Percentiles rank a stretch among this genome's conserved stretches.
Evolutionary conservation across 495 filamentous ascomycete species (phyloP).

Genomic region (Penicillium cataractarum): DNA sequence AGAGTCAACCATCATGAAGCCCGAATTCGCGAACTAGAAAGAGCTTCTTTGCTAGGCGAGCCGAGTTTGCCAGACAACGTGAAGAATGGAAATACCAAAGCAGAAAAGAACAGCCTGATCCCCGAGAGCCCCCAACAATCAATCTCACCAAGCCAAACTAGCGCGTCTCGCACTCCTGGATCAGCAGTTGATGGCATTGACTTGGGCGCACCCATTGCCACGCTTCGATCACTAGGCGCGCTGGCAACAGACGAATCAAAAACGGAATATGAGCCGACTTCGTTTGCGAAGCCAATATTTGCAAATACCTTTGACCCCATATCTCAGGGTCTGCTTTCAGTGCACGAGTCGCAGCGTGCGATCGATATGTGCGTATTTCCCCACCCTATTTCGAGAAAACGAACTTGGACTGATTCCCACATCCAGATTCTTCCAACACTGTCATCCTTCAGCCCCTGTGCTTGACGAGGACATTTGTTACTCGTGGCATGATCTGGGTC

Average conservation of each 20-base stretch:
- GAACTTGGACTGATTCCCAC: neutral
- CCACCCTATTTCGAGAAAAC: neutral
- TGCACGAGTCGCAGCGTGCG: conserved; percentile 13
- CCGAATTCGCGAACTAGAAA: conserved; percentile 21
- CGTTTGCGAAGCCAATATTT: neutral
- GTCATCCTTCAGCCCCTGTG: conserved; percentile 21
- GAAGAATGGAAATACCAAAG: neutral
- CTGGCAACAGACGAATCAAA: conserved; percentile 9
- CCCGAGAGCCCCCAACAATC: neutral
- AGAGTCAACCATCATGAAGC: conserved; percentile 27
- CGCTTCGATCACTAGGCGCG: conserved; percentile 19
- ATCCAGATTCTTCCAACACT: conserved; percentile 24
- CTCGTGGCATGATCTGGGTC: conserved; percentile 11
- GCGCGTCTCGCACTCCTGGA: conserved; percentile 4
- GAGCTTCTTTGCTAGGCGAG: neutral
- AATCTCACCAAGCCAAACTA: conserved; percentile 10
- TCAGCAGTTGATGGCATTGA: conserved; percentile 20
- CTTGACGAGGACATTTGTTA: conserved; percentile 17
- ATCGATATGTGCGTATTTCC: conserved; percentile 15
- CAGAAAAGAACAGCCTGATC: neutral
- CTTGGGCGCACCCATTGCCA: conserved; percentile 24
- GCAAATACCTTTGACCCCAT: conserved; percentile 15
- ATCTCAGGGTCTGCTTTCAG: conserved; percentile 6
- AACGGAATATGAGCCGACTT: neutral
- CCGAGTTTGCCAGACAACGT: neutral